These are phyloP conservation scores for Nigrospora oryzae DNA, from an alignment of 2,329 filamentous ascomycete genomes.

Conservation along the genomic window DNA sequence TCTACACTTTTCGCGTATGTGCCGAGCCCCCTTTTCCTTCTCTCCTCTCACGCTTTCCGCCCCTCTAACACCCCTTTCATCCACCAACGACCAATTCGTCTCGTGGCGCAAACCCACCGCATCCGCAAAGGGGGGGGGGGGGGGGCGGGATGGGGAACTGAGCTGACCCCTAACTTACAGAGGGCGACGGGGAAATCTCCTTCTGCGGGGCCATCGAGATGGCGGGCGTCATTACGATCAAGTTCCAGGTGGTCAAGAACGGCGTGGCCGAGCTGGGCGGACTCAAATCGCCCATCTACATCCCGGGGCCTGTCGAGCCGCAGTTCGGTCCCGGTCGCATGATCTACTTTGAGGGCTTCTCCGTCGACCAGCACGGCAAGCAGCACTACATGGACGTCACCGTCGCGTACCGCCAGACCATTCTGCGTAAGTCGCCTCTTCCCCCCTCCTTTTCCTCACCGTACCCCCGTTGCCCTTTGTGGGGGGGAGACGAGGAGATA, in stretches of 20 bases:
- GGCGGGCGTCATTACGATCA: slow-evolving; percentile 84
- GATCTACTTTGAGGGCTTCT: slow-evolving; percentile 85
- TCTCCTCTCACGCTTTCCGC: not conserved
- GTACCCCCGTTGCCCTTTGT: not conserved
- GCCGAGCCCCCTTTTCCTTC: not conserved
- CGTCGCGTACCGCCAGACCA: slow-evolving; percentile 78
- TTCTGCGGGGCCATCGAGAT: slow-evolving; percentile 92
- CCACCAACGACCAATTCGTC: not conserved
- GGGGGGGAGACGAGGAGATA: no score
- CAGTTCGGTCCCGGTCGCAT: slow-evolving; percentile 77
- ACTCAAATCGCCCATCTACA: slow-evolving; percentile 78
- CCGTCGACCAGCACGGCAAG: slow-evolving; percentile 78
- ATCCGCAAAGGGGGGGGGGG: no score
- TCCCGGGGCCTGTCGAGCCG: slow-evolving; percentile 80
- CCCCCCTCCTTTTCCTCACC: not conserved
- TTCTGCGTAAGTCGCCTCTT: slow-evolving; percentile 37
- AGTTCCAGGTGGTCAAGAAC: slow-evolving; percentile 78
- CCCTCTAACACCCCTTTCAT: not conserved
- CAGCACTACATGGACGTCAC: slow-evolving; percentile 86
- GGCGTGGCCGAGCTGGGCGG: slow-evolving; percentile 61
- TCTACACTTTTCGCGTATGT: slow-evolving; percentile 65
- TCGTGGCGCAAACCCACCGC: not conserved
- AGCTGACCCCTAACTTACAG: slow-evolving; percentile 18
- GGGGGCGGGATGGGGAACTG: not conserved
- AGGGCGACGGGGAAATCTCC: slow-evolving; percentile 85